These are phyloP conservation scores for Polytrichum commune DNA, from an alignment of 225 moss, liverwort and hornwort species.

Conservation along the genomic window DNA sequence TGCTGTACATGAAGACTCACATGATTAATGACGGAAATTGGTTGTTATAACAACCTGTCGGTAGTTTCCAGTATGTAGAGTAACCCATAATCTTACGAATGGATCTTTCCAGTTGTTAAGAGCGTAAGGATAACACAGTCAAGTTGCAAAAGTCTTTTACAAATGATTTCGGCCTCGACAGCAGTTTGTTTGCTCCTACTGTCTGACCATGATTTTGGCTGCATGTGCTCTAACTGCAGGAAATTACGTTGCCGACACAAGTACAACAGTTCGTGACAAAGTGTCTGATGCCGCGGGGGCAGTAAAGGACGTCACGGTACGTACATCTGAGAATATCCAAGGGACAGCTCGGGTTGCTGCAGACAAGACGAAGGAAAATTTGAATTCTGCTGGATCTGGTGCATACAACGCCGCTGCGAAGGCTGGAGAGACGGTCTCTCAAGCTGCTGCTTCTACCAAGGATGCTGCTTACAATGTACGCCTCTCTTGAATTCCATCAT, in stretches of 20 bases:
- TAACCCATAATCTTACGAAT: no score
- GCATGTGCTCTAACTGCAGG: slow-evolving; percentile 16
- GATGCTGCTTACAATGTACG: slow-evolving; percentile 26
- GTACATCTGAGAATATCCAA: slow-evolving; percentile 24
- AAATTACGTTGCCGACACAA: slow-evolving; percentile 27
- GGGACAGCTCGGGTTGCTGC: slow-evolving; percentile 25
- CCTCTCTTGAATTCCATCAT: neutral
- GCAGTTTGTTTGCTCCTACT: no score
- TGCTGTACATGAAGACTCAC: neutral
- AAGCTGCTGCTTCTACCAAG: slow-evolving; percentile 31
- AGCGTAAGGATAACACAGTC: no score
- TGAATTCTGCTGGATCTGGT: slow-evolving; percentile 9
- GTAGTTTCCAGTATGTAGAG: no score
- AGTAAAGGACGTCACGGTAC: slow-evolving; percentile 23
- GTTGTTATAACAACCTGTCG: neutral
- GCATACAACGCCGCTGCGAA: neutral
- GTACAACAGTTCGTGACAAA: slow-evolving; percentile 8
- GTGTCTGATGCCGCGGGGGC: slow-evolving; percentile 28
- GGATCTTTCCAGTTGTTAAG: no score
- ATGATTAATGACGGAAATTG: neutral
- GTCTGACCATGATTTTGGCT: no score
- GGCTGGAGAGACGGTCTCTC: slow-evolving; percentile 22
- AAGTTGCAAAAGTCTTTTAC: no score
- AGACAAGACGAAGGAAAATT: slow-evolving; percentile 2
- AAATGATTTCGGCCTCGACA: no score